Base-by-base conservation (phyloP, 208 protist genomes). In the Trypanosoma lewisi region DNA sequence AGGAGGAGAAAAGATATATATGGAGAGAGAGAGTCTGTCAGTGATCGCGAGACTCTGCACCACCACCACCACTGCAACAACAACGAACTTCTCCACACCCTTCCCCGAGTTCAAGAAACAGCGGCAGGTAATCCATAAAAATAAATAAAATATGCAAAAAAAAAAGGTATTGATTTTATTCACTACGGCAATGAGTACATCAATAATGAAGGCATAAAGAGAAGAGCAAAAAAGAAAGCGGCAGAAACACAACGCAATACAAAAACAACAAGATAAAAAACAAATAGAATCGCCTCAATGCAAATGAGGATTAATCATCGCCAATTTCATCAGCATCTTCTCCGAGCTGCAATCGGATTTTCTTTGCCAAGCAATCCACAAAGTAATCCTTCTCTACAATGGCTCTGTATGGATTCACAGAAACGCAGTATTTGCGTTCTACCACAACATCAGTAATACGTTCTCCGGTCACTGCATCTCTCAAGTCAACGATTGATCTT, bases 351-450 rank as follows among this genome's bases (percentile, higher is more conserved):
- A 82, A 49, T 34, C 48, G 28, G 47, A 93, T 54, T 39, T 73
- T 75, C 23, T 68, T 49, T 27, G 61, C 69, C 23, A 96, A 63
- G 31, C 67, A 74, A 21, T 91, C 77, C 16, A 93, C 58, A 77
- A 96, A 96, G 69, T 96, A 96, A 39, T 93, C 59, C 23, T 84
- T 59, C 48, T 91, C 52, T 7, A 86, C 79, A 67, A 94, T 96
- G 0, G 87, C 87, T 54, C 82, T 78, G 56, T 89, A 96, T 9
- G 90, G 62, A 56, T 90, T 94, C n/a, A 85, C 87, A 44, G 58
- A 72, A 21, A 91, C 78, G 30, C 87, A 94, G 55, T 81, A 96
- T 7, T 64, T 80, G n/a, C 34, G 53, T 55, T 96, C 90, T 1
- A 74, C 45, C 11, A 42, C 59, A 1, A 36, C 65, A 58, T 77